These are phyloP conservation scores for Colletotrichum neosansevieriae DNA, from an alignment of 2,329 filamentous ascomycete species.

Conservation along the genomic window DNA sequence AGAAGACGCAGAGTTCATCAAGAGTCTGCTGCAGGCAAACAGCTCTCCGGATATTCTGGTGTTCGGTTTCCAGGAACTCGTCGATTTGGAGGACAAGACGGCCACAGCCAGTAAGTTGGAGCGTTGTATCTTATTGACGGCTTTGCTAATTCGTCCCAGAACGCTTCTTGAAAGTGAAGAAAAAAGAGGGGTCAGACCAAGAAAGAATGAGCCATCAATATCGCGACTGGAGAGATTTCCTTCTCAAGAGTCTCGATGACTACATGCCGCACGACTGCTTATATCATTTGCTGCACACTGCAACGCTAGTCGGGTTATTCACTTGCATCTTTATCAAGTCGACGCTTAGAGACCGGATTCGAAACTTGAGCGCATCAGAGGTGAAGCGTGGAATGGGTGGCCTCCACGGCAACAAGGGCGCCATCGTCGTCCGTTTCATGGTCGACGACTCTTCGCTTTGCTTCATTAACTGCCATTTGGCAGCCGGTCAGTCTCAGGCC, in stretches of 20 bases:
- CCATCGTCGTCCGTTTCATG: conserved; percentile 89
- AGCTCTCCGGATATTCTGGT: conserved; percentile 89
- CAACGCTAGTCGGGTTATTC: conserved; percentile 92
- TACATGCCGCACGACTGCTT: conserved; percentile 80
- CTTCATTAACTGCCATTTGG: conserved; percentile 97
- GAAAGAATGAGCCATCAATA: conserved; percentile 98
- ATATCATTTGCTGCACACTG: conserved; percentile 89
- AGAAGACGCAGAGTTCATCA: conserved; percentile 82
- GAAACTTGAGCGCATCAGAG: conserved; percentile 81
- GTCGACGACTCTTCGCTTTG: conserved; percentile 95
- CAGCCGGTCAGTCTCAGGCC: conserved; percentile 91
- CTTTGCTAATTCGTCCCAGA: conserved; percentile 56
- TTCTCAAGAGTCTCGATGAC: conserved; percentile 85
- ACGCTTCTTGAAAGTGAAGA: conserved; percentile 91
- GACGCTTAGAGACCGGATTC: conserved; percentile 79
- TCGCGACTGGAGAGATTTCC: conserved; percentile 93
- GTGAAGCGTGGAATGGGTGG: conserved; percentile 98
- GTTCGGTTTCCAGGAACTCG: conserved; percentile 98
- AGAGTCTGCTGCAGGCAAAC: conserved; percentile 80
- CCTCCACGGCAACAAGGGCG: conserved; percentile 95
- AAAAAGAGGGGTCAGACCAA: conserved; percentile 82
- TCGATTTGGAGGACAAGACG: conserved; percentile 97
- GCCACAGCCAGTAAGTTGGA: conserved; percentile 82
- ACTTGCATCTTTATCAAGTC: conserved; percentile 95
- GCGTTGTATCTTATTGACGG: not conserved